These are phyloP conservation scores for Dispira simplex DNA, from an alignment of 192 early-diverging fungal species.

Conservation along the genomic window DNA sequence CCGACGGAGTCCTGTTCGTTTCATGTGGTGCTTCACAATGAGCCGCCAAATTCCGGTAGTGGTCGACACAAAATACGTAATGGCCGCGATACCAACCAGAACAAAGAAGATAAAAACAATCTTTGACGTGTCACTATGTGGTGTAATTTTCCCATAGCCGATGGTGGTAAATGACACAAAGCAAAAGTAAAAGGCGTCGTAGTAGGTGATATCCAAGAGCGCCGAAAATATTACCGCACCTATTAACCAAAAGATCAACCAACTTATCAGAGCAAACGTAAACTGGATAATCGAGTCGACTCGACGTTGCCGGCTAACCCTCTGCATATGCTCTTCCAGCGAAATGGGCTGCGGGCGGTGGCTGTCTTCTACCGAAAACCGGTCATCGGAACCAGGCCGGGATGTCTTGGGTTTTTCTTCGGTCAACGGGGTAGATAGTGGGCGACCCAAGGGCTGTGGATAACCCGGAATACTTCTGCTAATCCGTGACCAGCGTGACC, in stretches of 20 bases:
- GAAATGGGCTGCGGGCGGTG: not conserved
- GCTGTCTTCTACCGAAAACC: not conserved
- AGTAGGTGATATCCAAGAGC: slow-evolving; percentile 18
- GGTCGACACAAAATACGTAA: slow-evolving; percentile 18
- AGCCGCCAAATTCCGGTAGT: slow-evolving; percentile 7
- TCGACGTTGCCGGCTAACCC: not conserved
- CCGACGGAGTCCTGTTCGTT: not conserved
- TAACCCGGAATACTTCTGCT: not conserved
- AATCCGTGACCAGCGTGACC: too few species aligned
- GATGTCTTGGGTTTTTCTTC: not conserved
- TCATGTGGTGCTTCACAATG: not conserved
- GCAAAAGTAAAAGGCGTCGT: slow-evolving; percentile 30
- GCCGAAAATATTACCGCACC: slow-evolving; percentile 24
- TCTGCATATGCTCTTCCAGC: not conserved
- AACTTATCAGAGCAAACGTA: slow-evolving; percentile 14
- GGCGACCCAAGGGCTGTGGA: not conserved
- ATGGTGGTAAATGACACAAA: slow-evolving; percentile 33
- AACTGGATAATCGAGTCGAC: not conserved
- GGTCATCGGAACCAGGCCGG: not conserved
- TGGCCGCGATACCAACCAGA: slow-evolving; percentile 26
- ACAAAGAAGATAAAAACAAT: slow-evolving; percentile 26
- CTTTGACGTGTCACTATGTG: slow-evolving; percentile 19
- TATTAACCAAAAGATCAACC: slow-evolving; percentile 23
- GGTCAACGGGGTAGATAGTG: not conserved
- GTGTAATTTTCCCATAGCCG: slow-evolving; percentile 27